Percentiles rank a stretch among this genome's conserved stretches.
Conservation (phyloP, 257 asterid genomes). For the Oldenlandia corymbosa region DNA sequence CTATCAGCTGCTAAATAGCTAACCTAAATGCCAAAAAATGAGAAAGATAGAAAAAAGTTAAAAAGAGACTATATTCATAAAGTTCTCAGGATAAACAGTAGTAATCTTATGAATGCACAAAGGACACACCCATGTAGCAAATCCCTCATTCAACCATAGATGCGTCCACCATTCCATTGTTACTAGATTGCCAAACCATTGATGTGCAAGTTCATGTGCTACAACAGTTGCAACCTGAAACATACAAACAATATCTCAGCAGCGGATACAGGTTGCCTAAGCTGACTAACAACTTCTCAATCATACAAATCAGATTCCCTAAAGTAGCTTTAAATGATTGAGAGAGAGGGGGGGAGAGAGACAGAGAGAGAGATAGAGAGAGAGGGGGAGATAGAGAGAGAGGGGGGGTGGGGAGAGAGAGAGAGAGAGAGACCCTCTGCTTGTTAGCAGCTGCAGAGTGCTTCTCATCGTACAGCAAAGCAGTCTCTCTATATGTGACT, state of each 20-base stretch:
- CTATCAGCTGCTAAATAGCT: constrained; percentile 84
- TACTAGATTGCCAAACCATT: constrained; percentile 99
- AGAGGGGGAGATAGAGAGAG: too few relatives aligned
- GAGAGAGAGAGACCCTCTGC: constrained; percentile 84
- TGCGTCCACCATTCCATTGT: constrained; percentile 99
- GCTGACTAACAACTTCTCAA: too few relatives aligned
- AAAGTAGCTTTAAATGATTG: too few relatives aligned
- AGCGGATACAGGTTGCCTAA: too few relatives aligned
- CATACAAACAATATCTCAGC: constrained; percentile 15
- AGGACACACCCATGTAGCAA: constrained; percentile 85
- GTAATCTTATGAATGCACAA: constrained; percentile 9
- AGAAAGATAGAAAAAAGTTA: constrained; percentile 4
- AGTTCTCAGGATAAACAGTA: constrained; percentile 7
- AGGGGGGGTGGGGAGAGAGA: too few relatives aligned
- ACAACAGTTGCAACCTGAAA: constrained; percentile 86
- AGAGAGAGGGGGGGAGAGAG: too few relatives aligned
- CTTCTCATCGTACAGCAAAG: constrained; percentile 85
- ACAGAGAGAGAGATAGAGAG: too few relatives aligned
- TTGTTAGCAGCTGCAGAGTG: constrained; percentile 97
- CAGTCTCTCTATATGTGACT: constrained; percentile 88
- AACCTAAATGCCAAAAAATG: constrained; percentile 46
- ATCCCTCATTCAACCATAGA: constrained; percentile 94
- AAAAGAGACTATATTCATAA: constrained; percentile 10
- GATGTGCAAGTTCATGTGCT: constrained; percentile 96
- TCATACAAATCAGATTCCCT: too few relatives aligned